These are phyloP conservation scores for Medicago arabica DNA, from an alignment of 306 rosid genomes.

Conservation along the genomic window DNA sequence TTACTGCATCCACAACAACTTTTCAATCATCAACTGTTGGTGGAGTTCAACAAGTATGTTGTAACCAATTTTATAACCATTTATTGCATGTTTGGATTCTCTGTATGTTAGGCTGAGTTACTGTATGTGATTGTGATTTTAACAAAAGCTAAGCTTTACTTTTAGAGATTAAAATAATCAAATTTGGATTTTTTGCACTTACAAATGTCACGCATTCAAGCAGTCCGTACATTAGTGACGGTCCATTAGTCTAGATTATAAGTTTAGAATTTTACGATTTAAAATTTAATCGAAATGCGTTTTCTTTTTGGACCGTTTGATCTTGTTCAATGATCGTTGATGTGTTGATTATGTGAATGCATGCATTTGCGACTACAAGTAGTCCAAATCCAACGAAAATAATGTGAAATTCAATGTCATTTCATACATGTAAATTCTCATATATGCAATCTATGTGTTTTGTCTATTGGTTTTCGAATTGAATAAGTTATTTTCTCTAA, in stretches of 20 bases:
- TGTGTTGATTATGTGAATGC: neutral
- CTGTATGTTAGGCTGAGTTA: neutral
- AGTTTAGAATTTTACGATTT: no score
- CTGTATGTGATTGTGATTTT: neutral
- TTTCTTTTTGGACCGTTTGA: neutral
- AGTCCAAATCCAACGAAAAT: neutral
- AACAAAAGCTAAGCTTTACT: neutral
- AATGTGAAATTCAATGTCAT: neutral
- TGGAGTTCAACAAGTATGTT: constrained; percentile 58
- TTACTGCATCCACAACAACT: constrained; percentile 48
- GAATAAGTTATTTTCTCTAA: neutral
- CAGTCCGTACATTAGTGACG: neutral
- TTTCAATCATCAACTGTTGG: constrained; percentile 57
- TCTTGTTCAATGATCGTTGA: neutral
- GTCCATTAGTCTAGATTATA: neutral
- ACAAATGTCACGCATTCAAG: neutral
- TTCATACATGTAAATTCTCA: neutral
- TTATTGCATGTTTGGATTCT: neutral
- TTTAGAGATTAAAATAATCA: neutral
- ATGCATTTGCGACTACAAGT: neutral
- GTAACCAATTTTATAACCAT: neutral
- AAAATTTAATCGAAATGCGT: neutral
- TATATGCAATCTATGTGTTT: neutral
- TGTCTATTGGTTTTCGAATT: neutral
- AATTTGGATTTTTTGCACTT: neutral